A percentile compares a stretch with the other conserved stretches of the same genome.
These are phyloP conservation scores for Parsonsia alboflavescens DNA, from an alignment of 257 asterid genomes.

Conservation along the genomic window DNA sequence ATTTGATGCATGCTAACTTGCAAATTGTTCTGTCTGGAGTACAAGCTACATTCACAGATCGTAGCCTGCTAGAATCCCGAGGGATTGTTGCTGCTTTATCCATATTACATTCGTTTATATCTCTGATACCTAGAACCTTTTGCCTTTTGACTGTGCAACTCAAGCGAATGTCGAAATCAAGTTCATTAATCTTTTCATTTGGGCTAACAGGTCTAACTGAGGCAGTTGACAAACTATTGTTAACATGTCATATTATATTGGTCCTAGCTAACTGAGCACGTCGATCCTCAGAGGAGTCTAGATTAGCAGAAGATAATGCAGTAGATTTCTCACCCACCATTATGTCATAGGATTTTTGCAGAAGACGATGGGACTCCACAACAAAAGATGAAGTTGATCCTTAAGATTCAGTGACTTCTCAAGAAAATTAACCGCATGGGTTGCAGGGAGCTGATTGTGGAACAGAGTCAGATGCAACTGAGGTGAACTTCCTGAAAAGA, in stretches of 20 bases:
- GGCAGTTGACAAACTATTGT: constrained; percentile 33
- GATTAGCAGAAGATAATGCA: constrained; percentile 29
- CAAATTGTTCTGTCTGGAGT: constrained; percentile 27
- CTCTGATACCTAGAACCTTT: constrained; percentile 31
- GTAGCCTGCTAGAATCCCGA: constrained; percentile 18
- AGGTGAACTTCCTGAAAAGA: constrained; percentile 63
- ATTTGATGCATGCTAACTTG: constrained; percentile 33
- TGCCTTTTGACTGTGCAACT: constrained; percentile 52
- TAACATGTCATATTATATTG: constrained; percentile 20
- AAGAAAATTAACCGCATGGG: constrained; percentile 57
- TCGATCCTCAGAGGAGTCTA: constrained; percentile 33
- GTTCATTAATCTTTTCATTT: constrained; percentile 40
- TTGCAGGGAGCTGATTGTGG: constrained; percentile 63
- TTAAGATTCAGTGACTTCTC: constrained; percentile 55
- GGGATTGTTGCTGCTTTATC: constrained; percentile 20
- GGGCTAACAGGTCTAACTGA: constrained; percentile 31
- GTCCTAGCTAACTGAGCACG: constrained; percentile 21
- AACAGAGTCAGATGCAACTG: constrained; percentile 66
- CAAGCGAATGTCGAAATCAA: constrained; percentile 68
- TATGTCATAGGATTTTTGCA: constrained; percentile 55
- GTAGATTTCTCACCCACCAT: constrained; percentile 27
- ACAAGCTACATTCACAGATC: constrained; percentile 23
- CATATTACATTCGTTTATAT: constrained; percentile 17
- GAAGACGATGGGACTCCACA: constrained; percentile 81
- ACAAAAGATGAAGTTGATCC: constrained; percentile 37